phyloP scores from a whole-genome alignment of 192 early-diverging fungal species.

The Chytriomyces sp. region DNA sequence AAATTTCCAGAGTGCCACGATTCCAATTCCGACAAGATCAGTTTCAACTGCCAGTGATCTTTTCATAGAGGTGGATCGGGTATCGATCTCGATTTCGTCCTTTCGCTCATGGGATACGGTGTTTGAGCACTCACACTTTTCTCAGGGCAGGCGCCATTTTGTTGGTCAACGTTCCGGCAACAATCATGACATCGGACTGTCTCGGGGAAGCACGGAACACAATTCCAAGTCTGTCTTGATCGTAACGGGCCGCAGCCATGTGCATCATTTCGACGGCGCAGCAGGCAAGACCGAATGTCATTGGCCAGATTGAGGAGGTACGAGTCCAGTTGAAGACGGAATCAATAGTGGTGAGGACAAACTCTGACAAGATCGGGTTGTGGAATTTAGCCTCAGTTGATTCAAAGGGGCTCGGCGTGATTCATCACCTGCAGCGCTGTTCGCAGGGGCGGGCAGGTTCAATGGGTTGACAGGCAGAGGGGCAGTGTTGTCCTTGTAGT shows the following conservation, averaged over 20 bases:
- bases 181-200: conserved; percentile 99
- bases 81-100: neutral
- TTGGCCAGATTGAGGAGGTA: conserved; percentile 81
- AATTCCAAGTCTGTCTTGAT: conserved; percentile 97
- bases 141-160: conserved; percentile 94
- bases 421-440: conserved; percentile 53
- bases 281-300: conserved; percentile 86
- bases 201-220: conserved; percentile 96
- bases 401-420: neutral
- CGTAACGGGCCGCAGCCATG: conserved; percentile 94
- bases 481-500: conserved; percentile 33
- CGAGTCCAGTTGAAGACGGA: conserved; percentile 92
- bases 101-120: neutral
- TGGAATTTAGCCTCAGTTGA: neutral
- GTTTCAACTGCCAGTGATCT: no score
- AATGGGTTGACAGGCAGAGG: conserved; percentile 54
- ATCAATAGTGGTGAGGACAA: conserved; percentile 87
- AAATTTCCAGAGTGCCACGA: no score
- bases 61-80: no score
- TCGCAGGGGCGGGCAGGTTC: conserved; percentile 51
- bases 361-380: conserved; percentile 36
- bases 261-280: conserved; percentile 99
- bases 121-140: conserved; percentile 62
- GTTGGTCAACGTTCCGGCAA: conserved; percentile 97
- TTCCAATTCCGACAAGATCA: no score